Percentiles rank a stretch among this genome's conserved stretches.
phyloP scores from a whole-genome alignment of 345 rosid species.

The Murraya paniculata region DNA sequence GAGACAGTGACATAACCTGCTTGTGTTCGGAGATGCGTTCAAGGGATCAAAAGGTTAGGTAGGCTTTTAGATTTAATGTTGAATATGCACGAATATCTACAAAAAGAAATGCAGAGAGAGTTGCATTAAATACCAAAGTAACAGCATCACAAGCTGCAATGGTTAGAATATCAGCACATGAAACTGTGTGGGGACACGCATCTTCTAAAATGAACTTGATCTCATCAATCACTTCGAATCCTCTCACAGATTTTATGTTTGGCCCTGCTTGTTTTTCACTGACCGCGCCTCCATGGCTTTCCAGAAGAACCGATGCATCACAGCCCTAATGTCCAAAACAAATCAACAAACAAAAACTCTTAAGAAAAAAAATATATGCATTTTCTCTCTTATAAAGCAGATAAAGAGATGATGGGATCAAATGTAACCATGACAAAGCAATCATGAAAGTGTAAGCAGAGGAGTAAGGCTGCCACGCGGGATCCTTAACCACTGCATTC shows the following conservation, averaged over 20 bases:
- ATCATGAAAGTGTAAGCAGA: slow-evolving; percentile 82
- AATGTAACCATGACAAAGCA: slow-evolving; percentile 65
- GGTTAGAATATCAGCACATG: slow-evolving; percentile 76
- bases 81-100: neutral
- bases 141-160: slow-evolving; percentile 80
- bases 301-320: slow-evolving; percentile 69
- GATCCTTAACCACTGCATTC: slow-evolving; percentile 58
- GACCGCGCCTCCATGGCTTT: slow-evolving; percentile 50
- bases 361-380: too few species aligned
- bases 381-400: too few species aligned
- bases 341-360: neutral
- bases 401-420: neutral
- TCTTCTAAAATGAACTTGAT: slow-evolving; percentile 68
- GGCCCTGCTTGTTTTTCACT: slow-evolving; percentile 80
- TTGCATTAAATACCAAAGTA: slow-evolving; percentile 23
- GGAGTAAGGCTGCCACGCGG: slow-evolving; percentile 85
- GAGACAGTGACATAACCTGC: too few species aligned
- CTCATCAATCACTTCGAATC: slow-evolving; percentile 70
- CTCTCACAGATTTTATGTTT: slow-evolving; percentile 58
- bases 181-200: slow-evolving; percentile 71
- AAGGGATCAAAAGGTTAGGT: too few species aligned
- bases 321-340: slow-evolving; percentile 48
- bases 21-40: too few species aligned
- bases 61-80: too few species aligned
- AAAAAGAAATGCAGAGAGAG: neutral